Base-by-base conservation (phyloP, 2,329 filamentous ascomycete genomes). In the Colletotrichum sp. region DNA sequence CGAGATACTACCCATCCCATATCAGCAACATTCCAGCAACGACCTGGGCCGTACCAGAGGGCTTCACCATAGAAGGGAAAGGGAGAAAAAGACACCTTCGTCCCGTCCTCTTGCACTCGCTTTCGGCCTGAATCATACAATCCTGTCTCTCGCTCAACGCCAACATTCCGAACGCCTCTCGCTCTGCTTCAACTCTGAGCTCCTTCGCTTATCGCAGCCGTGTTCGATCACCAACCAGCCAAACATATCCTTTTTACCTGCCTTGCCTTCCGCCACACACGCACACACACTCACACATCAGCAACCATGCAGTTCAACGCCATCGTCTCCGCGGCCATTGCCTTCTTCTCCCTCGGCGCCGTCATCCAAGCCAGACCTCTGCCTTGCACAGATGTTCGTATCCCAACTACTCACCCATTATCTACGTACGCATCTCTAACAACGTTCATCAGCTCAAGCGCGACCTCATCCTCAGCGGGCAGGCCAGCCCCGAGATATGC, bases 401-500 rank as follows among this genome's bases (percentile, higher is more conserved):
- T 21, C 13, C 54, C 21, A n/a, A 1, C n/a, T 8, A 6, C 2
- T 18, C n/a, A 13, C 13, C 4, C n/a, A 6, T 29, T 15, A 15
- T 18, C 69, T 63, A 43, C 66, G 34, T 8, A 33, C 34, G 43
- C 43, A 13, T 55, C 16, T 21, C 74, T 78, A 59, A 78, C 66
- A 54, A 18, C 7, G 11, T 31, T 57, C 31, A 38, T 6, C 74
- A 84, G 81, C 69, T 77, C 18, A 84, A 82, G 73, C 78, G 83
- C 66, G 85, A 86, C 75, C 78, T 80, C 16, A 90, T 90, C 51
- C 84, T 90, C 61, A 85, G 81, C 33, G 87, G 88, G 67, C 79
- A 84, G 33, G 81, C 87, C 73, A 82, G 84, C 24, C 83, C 87
- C n/a, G 85, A 88, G 33, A 85, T 81, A 15, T 90, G 88, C 79